phyloP scores from a whole-genome alignment of 2,329 filamentous ascomycete genomes.

The Colletotrichum gloeosporioides region DNA sequence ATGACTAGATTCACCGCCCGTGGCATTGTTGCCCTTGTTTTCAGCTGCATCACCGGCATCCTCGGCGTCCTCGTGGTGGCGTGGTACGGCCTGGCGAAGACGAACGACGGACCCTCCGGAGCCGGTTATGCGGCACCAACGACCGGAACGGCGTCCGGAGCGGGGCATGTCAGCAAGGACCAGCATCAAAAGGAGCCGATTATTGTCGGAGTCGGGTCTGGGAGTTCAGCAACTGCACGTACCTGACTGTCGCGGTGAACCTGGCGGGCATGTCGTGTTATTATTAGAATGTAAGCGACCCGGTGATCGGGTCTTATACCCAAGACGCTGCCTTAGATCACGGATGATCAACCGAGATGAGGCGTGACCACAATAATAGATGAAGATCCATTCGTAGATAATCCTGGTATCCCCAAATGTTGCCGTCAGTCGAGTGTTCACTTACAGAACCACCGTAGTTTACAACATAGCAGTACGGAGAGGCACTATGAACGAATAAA shows the following conservation, averaged over 20 bases:
- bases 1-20: slow-evolving; percentile 65
- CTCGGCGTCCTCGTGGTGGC: slow-evolving; percentile 71
- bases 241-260: not conserved
- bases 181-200: not conserved
- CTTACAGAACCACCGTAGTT: not conserved
- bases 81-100: slow-evolving; percentile 64
- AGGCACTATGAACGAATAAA: not conserved
- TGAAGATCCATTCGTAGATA: not conserved
- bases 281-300: not conserved
- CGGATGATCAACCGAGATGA: not conserved
- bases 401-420: not conserved
- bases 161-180: not conserved
- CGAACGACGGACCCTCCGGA: not conserved
- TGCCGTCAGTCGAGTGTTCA: not conserved
- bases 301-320: not conserved
- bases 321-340: not conserved
- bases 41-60: slow-evolving; percentile 72
- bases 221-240: not conserved
- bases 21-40: slow-evolving; percentile 77
- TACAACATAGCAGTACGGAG: not conserved
- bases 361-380: not conserved
- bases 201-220: not conserved
- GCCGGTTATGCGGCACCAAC: not conserved
- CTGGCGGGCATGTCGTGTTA: not conserved
- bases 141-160: not conserved